Base-by-base conservation (phyloP, 306 rosid genomes). In the Malus asiatica region DNA sequence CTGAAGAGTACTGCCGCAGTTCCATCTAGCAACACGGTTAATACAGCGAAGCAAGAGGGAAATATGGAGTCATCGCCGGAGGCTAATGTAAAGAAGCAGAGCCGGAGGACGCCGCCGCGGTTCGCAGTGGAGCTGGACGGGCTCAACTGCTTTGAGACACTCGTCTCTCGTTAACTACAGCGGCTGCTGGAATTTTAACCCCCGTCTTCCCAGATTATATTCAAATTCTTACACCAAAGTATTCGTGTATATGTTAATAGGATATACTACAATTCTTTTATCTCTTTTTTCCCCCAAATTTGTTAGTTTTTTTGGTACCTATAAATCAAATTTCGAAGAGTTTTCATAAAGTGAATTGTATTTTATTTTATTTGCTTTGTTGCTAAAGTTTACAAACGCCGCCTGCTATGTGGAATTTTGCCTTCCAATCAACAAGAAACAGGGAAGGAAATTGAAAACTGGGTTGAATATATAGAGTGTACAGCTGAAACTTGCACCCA, bases 51-150 rank as follows among this genome's bases (percentile, higher is more conserved):
- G 77, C 55, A 59, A 59, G 42, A 35, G 25, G 70, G 51, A 22
- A 38, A 10, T 25, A n/a, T 6, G 48, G 70, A 40, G 7, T 25
- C 68, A 19, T 25, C 1, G 68, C 77, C 66, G 4, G 35, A 72
- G 25, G 25, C 76, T 18, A 64, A 6, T 19, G 66, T 27, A 6
- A 60, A 51, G 66, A 48, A 78, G 63, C 57, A 33, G 46, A 20
- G 20, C 53, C 67, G 27, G 62, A 20, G 23, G 38, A 27, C 66
- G 3, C 44, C 13, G 18, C 77, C 70, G 3, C 68, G 89, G 76
- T 77, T 75, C 30, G 89, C 84, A 20, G 76, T 69, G 20, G 89
- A 86, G 58, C 62, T 86, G 14, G 89, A 86, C 44, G 89, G 89
- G 18, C 78, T 86, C 68, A 52, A 86, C 76, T 86, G 84, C 33